Conservation (phyloP, 129 eudicot genomes). For the Escallonia rubra region DNA sequence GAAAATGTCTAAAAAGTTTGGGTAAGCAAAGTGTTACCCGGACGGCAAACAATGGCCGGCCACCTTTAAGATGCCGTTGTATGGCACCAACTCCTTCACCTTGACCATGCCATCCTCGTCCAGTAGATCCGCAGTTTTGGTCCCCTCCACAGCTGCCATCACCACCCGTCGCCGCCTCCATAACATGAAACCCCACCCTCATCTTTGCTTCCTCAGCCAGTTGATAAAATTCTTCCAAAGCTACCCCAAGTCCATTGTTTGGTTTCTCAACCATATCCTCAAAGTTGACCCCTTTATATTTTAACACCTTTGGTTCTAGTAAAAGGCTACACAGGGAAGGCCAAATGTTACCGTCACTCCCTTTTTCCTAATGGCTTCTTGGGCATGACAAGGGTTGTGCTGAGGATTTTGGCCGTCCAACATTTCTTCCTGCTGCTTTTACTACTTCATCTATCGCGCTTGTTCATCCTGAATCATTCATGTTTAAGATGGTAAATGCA, state of each 20-base stretch:
- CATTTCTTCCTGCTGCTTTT: slow-evolving; percentile 9
- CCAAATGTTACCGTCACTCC: slow-evolving; percentile 94
- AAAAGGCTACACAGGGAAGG: slow-evolving; percentile 86
- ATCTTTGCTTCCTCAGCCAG: slow-evolving; percentile 81
- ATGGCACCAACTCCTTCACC: slow-evolving; percentile 77
- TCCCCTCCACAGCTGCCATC: slow-evolving; percentile 47
- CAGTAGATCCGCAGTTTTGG: slow-evolving; percentile 47
- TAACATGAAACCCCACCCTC: slow-evolving; percentile 87
- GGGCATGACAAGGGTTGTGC: slow-evolving; percentile 61
- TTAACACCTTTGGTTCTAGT: slow-evolving; percentile 71
- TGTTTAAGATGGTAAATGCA: too few relatives aligned
- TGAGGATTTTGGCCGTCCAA: slow-evolving; percentile 39
- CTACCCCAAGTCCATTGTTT: slow-evolving; percentile 60
- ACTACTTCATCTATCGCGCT: too few relatives aligned
- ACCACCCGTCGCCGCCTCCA: slow-evolving; percentile 71
- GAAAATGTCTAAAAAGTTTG: too few relatives aligned
- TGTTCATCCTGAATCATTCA: too few relatives aligned
- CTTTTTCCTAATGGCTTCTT: slow-evolving; percentile 55
- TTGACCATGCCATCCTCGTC: slow-evolving; percentile 47
- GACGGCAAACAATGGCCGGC: slow-evolving; percentile 63
- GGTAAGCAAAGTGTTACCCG: slow-evolving; percentile 39
- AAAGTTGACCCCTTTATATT: slow-evolving; percentile 52
- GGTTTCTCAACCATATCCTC: slow-evolving; percentile 49
- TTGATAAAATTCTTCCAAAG: slow-evolving; percentile 76
- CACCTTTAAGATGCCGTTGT: slow-evolving; percentile 63